Conservation (phyloP, 805 yeast genomes). For the Wickerhamomyces xylosicus region DNA sequence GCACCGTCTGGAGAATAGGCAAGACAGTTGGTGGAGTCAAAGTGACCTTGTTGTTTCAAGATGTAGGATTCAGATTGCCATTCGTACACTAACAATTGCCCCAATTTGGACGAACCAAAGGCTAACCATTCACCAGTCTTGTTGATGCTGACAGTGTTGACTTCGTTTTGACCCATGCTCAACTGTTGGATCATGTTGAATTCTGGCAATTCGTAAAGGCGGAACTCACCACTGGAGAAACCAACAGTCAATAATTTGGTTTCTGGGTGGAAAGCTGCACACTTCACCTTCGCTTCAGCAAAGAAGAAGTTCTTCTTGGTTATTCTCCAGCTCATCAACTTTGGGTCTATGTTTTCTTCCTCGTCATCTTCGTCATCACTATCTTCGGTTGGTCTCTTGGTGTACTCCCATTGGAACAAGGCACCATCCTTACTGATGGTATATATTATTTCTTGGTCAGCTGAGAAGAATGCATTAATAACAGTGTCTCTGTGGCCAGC, state of each 20-base stretch:
- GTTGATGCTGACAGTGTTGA: conserved; percentile 74
- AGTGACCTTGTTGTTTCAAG: conserved; percentile 94
- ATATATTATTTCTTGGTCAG: conserved; percentile 82
- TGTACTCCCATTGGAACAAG: conserved; percentile 82
- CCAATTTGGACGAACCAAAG: conserved; percentile 81
- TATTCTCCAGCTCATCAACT: conserved; percentile 68
- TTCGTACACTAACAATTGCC: conserved; percentile 94
- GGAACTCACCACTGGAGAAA: conserved; percentile 80
- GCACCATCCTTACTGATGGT: conserved; percentile 95
- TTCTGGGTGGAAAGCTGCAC: conserved; percentile 73
- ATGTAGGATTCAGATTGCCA: conserved; percentile 98
- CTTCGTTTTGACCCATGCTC: conserved; percentile 85
- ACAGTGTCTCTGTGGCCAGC: conserved; percentile 92
- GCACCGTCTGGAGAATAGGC: conserved; percentile 94
- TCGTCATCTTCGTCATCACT: conserved; percentile 31
- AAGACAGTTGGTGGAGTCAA: conserved; percentile 76
- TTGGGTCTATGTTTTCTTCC: conserved; percentile 27
- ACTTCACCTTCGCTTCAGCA: conserved; percentile 58
- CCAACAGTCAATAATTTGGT: conserved; percentile 79
- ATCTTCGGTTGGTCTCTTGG: conserved; percentile 39
- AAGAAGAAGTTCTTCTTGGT: conserved; percentile 65
- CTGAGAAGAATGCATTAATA: conserved; percentile 75
- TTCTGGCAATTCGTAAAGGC: conserved; percentile 78
- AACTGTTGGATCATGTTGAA: conserved; percentile 76
- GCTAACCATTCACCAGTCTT: conserved; percentile 93